Percentiles rank a stretch among this genome's conserved stretches.
These are phyloP conservation scores for Mesostigma viride DNA, from an alignment of 139 green algal genomes.

Conservation along the genomic window DNA sequence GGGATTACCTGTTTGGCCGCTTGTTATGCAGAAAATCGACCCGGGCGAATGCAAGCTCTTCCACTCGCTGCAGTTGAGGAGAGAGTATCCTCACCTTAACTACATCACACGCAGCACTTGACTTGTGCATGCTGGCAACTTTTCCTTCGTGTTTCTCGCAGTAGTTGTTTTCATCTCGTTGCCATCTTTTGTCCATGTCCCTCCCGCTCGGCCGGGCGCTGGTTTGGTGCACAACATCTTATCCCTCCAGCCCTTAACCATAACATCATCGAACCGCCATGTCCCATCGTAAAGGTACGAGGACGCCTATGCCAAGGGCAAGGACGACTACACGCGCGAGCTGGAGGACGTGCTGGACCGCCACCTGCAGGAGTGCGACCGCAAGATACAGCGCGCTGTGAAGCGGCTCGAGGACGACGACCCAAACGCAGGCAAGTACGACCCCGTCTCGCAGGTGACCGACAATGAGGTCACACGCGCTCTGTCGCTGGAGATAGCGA, in stretches of 20 bases:
- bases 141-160: too few relatives aligned
- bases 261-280: too few relatives aligned
- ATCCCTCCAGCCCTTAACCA: too few relatives aligned
- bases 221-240: too few relatives aligned
- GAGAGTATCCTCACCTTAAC: conserved; percentile 29
- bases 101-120: too few relatives aligned
- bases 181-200: too few relatives aligned
- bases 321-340: conserved; percentile 28
- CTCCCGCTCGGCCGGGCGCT: too few relatives aligned
- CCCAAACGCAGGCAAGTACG: background rate
- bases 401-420: conserved; percentile 31
- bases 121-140: too few relatives aligned
- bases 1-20: too few relatives aligned
- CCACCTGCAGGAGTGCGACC: conserved; percentile 24
- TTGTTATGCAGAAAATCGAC: conserved; percentile 30
- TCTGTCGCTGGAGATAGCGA: conserved; percentile 23
- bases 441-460: background rate
- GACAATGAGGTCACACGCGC: background rate
- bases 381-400: conserved; percentile 26
- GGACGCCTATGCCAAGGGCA: conserved; percentile 16
- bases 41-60: conserved; percentile 13
- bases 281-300: too few relatives aligned
- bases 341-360: conserved; percentile 28
- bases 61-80: conserved; percentile 20
- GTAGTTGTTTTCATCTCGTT: too few relatives aligned